These are phyloP conservation scores for Thalassiosira profunda DNA, from an alignment of 108 stramenopile species.

Conservation along the genomic window DNA sequence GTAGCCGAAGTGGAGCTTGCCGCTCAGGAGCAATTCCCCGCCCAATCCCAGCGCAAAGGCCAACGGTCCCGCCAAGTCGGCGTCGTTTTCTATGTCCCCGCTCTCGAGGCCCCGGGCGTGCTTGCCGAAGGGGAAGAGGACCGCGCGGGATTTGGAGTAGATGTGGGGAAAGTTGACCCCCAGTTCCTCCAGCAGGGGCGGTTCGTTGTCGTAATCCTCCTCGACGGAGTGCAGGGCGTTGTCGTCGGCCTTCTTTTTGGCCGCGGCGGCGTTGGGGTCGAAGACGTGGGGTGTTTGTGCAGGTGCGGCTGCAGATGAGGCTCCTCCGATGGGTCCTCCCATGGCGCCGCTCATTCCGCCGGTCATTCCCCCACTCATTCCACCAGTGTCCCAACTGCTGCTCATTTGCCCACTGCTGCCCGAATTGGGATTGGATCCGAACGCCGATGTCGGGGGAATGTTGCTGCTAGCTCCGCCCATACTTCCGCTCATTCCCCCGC, in stretches of 20 bases:
- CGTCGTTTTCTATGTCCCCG: conserved; percentile 67
- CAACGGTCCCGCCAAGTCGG: conserved; percentile 98
- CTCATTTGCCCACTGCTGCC: too few relatives aligned
- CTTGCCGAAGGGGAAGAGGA: conserved; percentile 73
- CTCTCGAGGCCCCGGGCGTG: conserved; percentile 37
- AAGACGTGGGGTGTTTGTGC: conserved; percentile 26
- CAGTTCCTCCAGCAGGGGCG: conserved; percentile 98
- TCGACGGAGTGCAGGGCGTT: conserved; percentile 4
- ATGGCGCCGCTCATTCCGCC: conserved; percentile 16
- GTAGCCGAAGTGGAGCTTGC: conserved; percentile 98
- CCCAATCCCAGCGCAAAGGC: conserved; percentile 92
- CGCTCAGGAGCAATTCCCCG: conserved; percentile 90
- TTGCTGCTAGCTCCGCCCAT: too few relatives aligned
- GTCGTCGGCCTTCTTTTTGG: neutral
- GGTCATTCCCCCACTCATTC: too few relatives aligned
- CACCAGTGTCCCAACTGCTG: too few relatives aligned
- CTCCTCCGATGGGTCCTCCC: conserved; percentile 36
- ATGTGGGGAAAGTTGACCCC: conserved; percentile 98
- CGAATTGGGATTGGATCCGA: neutral
- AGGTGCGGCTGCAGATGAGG: neutral
- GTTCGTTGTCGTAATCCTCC: conserved; percentile 93
- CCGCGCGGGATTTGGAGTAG: conserved; percentile 90
- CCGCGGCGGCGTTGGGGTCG: conserved; percentile 31
- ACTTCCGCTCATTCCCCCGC: neutral
- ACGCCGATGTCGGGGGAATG: neutral